These are phyloP conservation scores for Claviceps maximensis DNA, from an alignment of 2,329 filamentous ascomycete genomes.

Conservation along the genomic window DNA sequence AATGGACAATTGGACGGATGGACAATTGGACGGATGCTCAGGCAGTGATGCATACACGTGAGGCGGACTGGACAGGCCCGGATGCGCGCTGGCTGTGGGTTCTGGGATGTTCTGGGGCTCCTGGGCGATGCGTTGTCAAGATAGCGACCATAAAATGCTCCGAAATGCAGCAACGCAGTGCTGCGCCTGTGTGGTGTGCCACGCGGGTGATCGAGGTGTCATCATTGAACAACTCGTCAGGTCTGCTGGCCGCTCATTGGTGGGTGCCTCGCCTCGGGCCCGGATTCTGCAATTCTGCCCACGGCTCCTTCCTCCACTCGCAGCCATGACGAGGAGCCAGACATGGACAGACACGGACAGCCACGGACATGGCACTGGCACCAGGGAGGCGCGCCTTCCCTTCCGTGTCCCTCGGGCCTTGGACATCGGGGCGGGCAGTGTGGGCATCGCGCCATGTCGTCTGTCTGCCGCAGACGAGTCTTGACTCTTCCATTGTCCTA, in stretches of 20 bases:
- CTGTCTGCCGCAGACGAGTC: too few species aligned
- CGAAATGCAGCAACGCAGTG: constrained; percentile 8
- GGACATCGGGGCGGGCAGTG: background rate
- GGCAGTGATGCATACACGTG: constrained; percentile 8
- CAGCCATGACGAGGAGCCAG: background rate
- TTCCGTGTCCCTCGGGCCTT: background rate
- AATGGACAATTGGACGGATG: too few species aligned
- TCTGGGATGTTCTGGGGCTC: background rate
- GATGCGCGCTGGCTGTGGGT: background rate
- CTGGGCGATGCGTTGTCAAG: constrained; percentile 39
- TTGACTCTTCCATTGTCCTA: too few species aligned
- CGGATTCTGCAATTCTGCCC: background rate
- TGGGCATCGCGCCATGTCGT: too few species aligned
- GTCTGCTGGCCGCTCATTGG: too few species aligned
- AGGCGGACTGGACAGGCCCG: background rate
- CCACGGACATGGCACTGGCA: background rate
- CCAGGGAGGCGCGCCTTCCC: background rate
- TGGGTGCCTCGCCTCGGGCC: background rate
- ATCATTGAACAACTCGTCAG: too few species aligned
- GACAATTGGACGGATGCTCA: too few species aligned
- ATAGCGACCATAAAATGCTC: constrained; percentile 20
- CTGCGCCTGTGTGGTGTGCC: background rate
- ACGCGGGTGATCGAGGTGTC: background rate
- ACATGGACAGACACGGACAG: too few species aligned
- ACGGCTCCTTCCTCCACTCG: background rate